phyloP scores from a whole-genome alignment of 495 filamentous ascomycete genomes.

The Daldinia vernicosa region DNA sequence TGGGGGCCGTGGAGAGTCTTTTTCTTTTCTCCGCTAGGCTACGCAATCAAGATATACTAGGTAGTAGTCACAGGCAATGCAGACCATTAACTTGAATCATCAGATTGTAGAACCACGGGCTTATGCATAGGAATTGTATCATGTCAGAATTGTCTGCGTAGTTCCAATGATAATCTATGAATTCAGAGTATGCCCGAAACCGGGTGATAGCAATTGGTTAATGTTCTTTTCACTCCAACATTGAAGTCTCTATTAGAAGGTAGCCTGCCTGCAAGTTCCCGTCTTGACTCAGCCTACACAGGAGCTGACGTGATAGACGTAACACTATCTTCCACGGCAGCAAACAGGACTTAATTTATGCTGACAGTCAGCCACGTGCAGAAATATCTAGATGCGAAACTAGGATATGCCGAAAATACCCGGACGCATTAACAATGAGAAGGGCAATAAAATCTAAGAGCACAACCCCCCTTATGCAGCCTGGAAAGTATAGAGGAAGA shows the following conservation, averaged over 20 bases:
- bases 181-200: slow-evolving; percentile 9
- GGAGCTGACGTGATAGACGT: background rate
- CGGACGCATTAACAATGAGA: background rate
- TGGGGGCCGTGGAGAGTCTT: background rate
- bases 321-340: background rate
- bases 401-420: background rate
- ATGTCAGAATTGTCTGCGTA: background rate
- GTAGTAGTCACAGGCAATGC: background rate
- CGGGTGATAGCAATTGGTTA: slow-evolving; percentile 1
- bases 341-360: background rate
- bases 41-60: too few species aligned
- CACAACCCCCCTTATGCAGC: background rate
- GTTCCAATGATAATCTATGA: slow-evolving; percentile 4
- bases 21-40: background rate
- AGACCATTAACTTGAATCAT: slow-evolving; percentile 7
- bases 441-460: background rate
- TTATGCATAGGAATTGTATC: slow-evolving; percentile 6
- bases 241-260: slow-evolving; percentile 1
- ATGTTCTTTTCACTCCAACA: slow-evolving; percentile 3
- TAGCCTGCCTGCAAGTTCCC: slow-evolving; percentile 24
- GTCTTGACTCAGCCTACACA: slow-evolving; percentile 4
- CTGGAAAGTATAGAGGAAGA: slow-evolving; percentile 70
- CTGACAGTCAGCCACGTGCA: background rate
- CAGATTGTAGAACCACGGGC: background rate
- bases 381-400: background rate